Evolutionary conservation across 1,284 basidiomycete genomes (phyloP).

Genomic region (Termitomyces sp.): DNA sequence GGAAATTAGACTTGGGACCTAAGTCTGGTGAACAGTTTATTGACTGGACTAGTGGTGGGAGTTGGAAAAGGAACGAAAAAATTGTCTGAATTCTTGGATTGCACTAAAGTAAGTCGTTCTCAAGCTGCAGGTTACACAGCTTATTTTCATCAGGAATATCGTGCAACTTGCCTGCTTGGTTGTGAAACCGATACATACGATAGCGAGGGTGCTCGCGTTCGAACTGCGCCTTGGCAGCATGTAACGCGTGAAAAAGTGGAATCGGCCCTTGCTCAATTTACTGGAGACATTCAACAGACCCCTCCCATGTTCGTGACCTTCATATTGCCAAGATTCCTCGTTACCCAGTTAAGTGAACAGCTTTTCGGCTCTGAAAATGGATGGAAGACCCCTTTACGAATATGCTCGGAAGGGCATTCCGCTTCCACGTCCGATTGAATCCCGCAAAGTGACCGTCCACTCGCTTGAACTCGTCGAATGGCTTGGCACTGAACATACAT

Average conservation of each 20-base stretch:
- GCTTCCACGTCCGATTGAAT: slow-evolving; percentile 88
- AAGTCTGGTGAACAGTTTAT: slow-evolving; percentile 9
- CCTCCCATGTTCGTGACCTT: slow-evolving; percentile 76
- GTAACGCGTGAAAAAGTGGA: slow-evolving; percentile 79
- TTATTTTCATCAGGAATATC: slow-evolving; percentile 69
- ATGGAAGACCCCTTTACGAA: slow-evolving; percentile 93
- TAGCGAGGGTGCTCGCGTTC: slow-evolving; percentile 75
- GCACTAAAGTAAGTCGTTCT: slow-evolving; percentile 68
- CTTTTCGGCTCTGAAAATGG: slow-evolving; percentile 98
- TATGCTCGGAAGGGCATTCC: slow-evolving; percentile 90
- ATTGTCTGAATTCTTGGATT: slow-evolving; percentile 80
- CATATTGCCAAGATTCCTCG: slow-evolving; percentile 10
- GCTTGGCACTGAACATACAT: slow-evolving; percentile 61
- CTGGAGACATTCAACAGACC: slow-evolving; percentile 84
- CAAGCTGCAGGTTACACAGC: slow-evolving; percentile 13
- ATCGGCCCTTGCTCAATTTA: slow-evolving; percentile 68
- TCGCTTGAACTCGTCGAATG: slow-evolving; percentile 72
- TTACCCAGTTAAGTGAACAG: slow-evolving; percentile 37
- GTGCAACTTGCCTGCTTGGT: slow-evolving; percentile 86
- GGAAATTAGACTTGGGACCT: neutral
- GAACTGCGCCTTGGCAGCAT: slow-evolving; percentile 77
- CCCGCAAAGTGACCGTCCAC: slow-evolving; percentile 80
- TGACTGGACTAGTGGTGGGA: slow-evolving; percentile 69
- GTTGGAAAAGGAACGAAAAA: slow-evolving; percentile 90
- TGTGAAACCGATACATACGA: slow-evolving; percentile 96